Conservation (phyloP, 163 green algal species). For the Picocystis sp. region DNA sequence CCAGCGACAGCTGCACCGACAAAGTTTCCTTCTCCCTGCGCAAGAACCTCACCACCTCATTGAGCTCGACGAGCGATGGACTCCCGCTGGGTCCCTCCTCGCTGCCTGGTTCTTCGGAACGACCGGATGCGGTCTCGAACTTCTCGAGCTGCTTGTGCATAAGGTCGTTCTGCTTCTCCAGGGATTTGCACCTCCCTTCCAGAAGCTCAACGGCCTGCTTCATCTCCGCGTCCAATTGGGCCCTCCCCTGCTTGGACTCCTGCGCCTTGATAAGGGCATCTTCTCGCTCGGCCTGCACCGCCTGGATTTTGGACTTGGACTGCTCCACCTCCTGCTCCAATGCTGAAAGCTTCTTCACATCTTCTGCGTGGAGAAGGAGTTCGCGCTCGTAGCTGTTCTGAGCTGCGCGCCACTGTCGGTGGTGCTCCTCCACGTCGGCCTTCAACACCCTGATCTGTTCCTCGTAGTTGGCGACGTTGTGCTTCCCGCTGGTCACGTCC, state of each 20-base stretch:
- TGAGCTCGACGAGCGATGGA: too few species aligned
- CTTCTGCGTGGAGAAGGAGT: slow-evolving; percentile 31
- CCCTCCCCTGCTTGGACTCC: slow-evolving; percentile 8
- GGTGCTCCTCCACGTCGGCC: slow-evolving; percentile 9
- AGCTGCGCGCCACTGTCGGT: slow-evolving; percentile 10
- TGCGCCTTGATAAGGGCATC: too few species aligned
- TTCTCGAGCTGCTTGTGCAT: slow-evolving; percentile 21
- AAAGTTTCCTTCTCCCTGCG: slow-evolving; percentile 15
- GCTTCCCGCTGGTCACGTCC: neutral
- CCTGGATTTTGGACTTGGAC: neutral
- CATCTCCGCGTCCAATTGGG: slow-evolving; percentile 11
- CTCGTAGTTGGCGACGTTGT: neutral
- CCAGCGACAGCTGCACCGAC: slow-evolving; percentile 16
- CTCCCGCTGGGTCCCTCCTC: too few species aligned
- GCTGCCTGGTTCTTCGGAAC: neutral
- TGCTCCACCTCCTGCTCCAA: slow-evolving; percentile 9
- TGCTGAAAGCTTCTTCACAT: slow-evolving; percentile 19
- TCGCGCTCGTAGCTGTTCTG: slow-evolving; percentile 26
- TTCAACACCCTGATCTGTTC: slow-evolving; percentile 4
- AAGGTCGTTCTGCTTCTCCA: slow-evolving; percentile 19
- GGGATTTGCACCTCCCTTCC: too few species aligned
- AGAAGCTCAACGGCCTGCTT: slow-evolving; percentile 11
- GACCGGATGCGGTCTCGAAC: neutral
- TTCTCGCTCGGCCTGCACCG: slow-evolving; percentile 11
- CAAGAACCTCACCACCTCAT: neutral